Conservation (phyloP, 768 basidiomycete genomes). For the Termitomyces sp. region DNA sequence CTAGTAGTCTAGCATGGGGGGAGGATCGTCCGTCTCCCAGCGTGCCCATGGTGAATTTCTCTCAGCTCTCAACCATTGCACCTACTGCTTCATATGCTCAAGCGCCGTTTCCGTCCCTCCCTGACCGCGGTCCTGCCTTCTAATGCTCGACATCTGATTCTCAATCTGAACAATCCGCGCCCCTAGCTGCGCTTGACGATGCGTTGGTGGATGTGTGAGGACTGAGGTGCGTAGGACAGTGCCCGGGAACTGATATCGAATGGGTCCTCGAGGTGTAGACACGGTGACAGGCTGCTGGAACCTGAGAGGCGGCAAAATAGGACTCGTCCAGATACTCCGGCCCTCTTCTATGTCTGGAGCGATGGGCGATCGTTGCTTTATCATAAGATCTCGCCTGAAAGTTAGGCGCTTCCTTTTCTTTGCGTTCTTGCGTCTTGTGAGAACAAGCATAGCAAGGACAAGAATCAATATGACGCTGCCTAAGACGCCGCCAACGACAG, state of each 20-base stretch:
- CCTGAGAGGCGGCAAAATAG: not conserved
- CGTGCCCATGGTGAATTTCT: constrained; percentile 9
- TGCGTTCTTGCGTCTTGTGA: not conserved
- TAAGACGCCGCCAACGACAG: constrained; percentile 10
- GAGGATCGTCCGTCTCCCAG: constrained; percentile 7
- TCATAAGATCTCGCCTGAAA: constrained; percentile 12
- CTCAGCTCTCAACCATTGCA: constrained; percentile 9
- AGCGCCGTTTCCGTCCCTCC: not conserved
- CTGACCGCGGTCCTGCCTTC: constrained; percentile 5
- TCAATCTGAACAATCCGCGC: constrained; percentile 6
- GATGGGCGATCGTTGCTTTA: constrained; percentile 3
- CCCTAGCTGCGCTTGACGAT: constrained; percentile 7
- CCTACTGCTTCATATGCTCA: constrained; percentile 9
- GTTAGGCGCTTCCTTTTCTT: constrained; percentile 4
- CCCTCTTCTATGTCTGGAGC: constrained; percentile 5
- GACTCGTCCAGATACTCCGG: not conserved
- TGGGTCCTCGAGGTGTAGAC: not conserved
- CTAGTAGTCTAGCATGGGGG: constrained; percentile 1
- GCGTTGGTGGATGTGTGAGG: constrained; percentile 1
- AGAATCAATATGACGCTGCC: constrained; percentile 9
- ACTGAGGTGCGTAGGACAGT: not conserved
- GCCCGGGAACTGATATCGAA: not conserved
- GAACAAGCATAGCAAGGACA: constrained; percentile 1
- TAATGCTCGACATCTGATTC: constrained; percentile 6
- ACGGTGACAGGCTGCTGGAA: constrained; percentile 1